These are phyloP conservation scores for Phaeosphaeria sp. DNA, from an alignment of 2,329 filamentous ascomycete genomes.

Conservation along the genomic window DNA sequence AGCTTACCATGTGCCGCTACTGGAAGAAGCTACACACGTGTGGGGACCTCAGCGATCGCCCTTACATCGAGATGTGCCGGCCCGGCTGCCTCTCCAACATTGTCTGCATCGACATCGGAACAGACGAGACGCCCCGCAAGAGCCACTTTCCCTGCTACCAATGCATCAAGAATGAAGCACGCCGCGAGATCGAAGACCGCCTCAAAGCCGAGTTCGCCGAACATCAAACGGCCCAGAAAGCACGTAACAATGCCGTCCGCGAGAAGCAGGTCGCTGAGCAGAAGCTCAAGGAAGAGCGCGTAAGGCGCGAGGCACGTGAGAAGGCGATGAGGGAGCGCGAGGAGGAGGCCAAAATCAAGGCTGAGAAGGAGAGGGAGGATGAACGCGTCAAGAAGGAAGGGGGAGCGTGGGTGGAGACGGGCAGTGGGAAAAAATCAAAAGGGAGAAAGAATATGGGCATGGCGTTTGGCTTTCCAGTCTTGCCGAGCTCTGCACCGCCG, in stretches of 20 bases:
- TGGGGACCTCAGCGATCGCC: constrained; percentile 22
- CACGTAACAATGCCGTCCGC: constrained; percentile 13
- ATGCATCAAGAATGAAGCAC: constrained; percentile 26
- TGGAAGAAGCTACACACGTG: constrained; percentile 35
- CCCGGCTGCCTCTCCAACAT: constrained; percentile 26
- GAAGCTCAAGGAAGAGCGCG: constrained; percentile 23
- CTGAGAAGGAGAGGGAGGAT: constrained; percentile 20
- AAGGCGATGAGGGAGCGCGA: constrained; percentile 29
- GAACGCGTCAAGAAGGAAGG: constrained; percentile 25
- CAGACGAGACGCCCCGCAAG: constrained; percentile 11
- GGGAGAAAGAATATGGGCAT: constrained; percentile 12
- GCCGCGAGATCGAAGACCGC: constrained; percentile 14
- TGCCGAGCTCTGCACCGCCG: constrained; percentile 5
- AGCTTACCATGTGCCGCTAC: constrained; percentile 29
- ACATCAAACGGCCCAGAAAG: constrained; percentile 12
- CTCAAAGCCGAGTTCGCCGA: constrained; percentile 5
- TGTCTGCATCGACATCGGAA: constrained; percentile 25
- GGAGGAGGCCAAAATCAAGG: constrained; percentile 15
- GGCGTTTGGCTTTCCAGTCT: constrained; percentile 1
- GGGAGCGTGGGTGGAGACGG: constrained; percentile 27
- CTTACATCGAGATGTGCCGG: constrained; percentile 33
- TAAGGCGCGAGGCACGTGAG: constrained; percentile 29
- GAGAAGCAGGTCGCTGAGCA: constrained; percentile 16
- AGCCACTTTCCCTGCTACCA: constrained; percentile 32
- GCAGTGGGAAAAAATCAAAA: constrained; percentile 20